These are phyloP conservation scores for Anthracocystis walkeri DNA, from an alignment of 1,284 basidiomycete species.

Conservation along the genomic window DNA sequence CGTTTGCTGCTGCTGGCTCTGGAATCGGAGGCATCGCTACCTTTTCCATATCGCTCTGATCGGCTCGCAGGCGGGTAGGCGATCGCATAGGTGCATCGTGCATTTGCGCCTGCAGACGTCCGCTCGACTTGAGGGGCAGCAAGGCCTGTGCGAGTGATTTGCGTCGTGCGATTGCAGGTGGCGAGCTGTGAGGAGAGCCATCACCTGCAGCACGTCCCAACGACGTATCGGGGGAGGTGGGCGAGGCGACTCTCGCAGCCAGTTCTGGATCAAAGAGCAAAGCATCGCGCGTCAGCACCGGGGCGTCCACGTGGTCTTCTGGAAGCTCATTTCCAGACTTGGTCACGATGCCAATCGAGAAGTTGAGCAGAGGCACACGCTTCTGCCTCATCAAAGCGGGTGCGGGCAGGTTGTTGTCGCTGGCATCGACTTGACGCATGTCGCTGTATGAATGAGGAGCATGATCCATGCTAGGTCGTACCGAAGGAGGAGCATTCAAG, in stretches of 20 bases:
- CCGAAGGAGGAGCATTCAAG: slow-evolving; percentile 2
- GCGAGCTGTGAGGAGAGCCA: slow-evolving; percentile 18
- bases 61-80: slow-evolving; percentile 6
- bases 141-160: slow-evolving; percentile 23
- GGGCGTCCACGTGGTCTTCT: slow-evolving; percentile 18
- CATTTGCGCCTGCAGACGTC: slow-evolving; percentile 21
- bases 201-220: neutral
- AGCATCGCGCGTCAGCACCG: slow-evolving; percentile 43
- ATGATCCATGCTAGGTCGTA: slow-evolving; percentile 25
- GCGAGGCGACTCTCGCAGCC: slow-evolving; percentile 21
- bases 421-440: slow-evolving; percentile 11
- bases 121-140: slow-evolving; percentile 22
- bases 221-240: slow-evolving; percentile 8
- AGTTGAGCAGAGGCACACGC: slow-evolving; percentile 40
- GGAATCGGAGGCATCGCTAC: slow-evolving; percentile 11
- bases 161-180: slow-evolving; percentile 14
- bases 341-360: slow-evolving; percentile 39
- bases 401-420: slow-evolving; percentile 3
- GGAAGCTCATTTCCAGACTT: slow-evolving; percentile 16
- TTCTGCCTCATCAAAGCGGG: slow-evolving; percentile 28
- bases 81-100: slow-evolving; percentile 8
- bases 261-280: slow-evolving; percentile 48
- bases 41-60: slow-evolving; percentile 15
- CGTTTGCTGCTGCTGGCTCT: slow-evolving; percentile 6
- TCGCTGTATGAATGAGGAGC: slow-evolving; percentile 19